Evolutionary conservation across 1,139 yeast genomes (phyloP).

Genomic region (Sugiyamaella paludigena): DNA sequence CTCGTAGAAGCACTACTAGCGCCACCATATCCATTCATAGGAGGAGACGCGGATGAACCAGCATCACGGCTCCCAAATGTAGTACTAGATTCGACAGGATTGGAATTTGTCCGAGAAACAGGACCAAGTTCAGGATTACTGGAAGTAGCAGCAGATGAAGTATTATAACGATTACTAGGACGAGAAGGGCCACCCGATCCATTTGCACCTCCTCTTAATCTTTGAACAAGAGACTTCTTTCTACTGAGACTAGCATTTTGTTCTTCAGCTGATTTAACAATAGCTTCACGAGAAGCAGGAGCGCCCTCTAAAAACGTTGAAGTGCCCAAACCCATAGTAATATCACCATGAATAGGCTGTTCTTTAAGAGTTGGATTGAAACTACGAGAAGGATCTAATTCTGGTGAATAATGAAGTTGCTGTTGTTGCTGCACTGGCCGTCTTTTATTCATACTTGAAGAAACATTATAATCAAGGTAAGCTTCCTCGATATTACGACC

Average conservation of each 20-base stretch:
- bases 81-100: constrained; percentile 15
- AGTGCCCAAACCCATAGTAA: constrained; percentile 85
- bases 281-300: constrained; percentile 72
- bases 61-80: constrained; percentile 5
- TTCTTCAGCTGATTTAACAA: constrained; percentile 39
- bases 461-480: constrained; percentile 26
- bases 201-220: constrained; percentile 45
- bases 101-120: constrained; percentile 18
- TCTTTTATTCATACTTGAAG: constrained; percentile 10
- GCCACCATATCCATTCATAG: background rate
- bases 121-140: constrained; percentile 16
- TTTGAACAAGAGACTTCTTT: constrained; percentile 72
- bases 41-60: constrained; percentile 15
- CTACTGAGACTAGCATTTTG: constrained; percentile 32
- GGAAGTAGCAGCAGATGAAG: constrained; percentile 14
- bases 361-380: constrained; percentile 59
- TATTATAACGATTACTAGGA: constrained; percentile 14
- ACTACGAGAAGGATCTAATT: constrained; percentile 1
- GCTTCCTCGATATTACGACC: constrained; percentile 38
- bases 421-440: background rate
- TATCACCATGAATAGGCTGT: constrained; percentile 75
- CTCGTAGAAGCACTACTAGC: background rate
- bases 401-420: constrained; percentile 3
- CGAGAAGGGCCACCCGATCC: constrained; percentile 21
- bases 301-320: constrained; percentile 94